Evolutionary conservation across 257 asterid species (phyloP), one percentile per base, ranked within the genome.

Genomic region (Lavandula angustifolia): DNA sequence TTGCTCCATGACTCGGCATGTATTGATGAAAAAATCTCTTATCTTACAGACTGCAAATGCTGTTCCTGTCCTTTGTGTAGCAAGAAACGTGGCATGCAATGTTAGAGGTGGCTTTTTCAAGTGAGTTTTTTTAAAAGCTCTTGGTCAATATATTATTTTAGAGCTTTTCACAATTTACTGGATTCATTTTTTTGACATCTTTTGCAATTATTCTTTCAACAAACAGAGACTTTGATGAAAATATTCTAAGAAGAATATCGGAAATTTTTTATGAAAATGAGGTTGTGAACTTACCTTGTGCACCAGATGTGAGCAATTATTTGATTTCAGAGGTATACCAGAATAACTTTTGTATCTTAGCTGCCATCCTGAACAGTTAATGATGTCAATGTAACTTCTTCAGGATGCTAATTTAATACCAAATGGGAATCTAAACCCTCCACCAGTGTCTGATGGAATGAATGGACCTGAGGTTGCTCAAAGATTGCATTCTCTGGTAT

Each of bases 71-170:
- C 87, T 94, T 59, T 90, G 99, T 60, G 99, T 94, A 51, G 97
- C 97, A 0, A 90, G 99, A 78, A 94, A 94, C 82, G 99, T 94
- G 65, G 99, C 99, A 50, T 94, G 99, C 82, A 91, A 90, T 69
- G 97, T 90, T 64, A 80, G 99, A 81, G 96, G 94, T 48, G 91
- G 96, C 29, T 94, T 94, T 73, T 94, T 90, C 86, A 92, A 82
- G 97, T 86, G 76, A 80, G 92, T 78, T 41, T 60, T 47, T 71
- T 34, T 61, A 68, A 16, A 33, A 49, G 68, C 55, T 49, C 48
- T 37, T 71, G 71, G 65, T 54, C 40, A 5, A 56, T 62, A 51
- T 47, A 60, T 46, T 5, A 35, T 9, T 33, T 38, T 43, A 27
- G 13, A 5, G 49, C 48, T 44, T 47, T 44, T 17, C 7, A 33